Conservation (phyloP, 768 basidiomycete genomes). For the Kwoniella europaea region DNA sequence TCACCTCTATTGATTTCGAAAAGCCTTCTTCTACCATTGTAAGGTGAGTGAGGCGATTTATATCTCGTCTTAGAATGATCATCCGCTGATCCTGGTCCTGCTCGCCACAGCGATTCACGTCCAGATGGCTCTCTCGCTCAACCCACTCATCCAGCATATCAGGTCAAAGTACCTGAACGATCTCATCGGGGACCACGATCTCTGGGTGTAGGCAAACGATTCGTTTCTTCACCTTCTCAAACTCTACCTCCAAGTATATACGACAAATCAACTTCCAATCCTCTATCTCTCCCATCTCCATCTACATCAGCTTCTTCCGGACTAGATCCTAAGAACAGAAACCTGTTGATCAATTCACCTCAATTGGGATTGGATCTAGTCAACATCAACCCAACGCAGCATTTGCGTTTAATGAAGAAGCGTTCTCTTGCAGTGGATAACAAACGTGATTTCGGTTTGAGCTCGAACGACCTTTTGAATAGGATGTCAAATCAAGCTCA, state of each 20-base stretch:
- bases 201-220: slow-evolving; percentile 24
- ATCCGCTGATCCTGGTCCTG: too few relatives aligned
- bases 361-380: slow-evolving; percentile 24
- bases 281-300: slow-evolving; percentile 15
- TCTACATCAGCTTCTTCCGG: not conserved
- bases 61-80: not conserved
- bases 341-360: slow-evolving; percentile 23
- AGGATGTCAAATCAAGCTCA: not conserved
- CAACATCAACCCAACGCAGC: slow-evolving; percentile 28
- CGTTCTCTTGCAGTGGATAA: slow-evolving; percentile 7
- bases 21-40: not conserved
- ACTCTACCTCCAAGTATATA: slow-evolving; percentile 31
- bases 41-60: not conserved
- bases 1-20: slow-evolving; percentile 7
- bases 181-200: slow-evolving; percentile 27
- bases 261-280: slow-evolving; percentile 26
- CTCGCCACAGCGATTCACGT: not conserved
- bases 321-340: not conserved
- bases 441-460: slow-evolving; percentile 15
- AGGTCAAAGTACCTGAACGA: slow-evolving; percentile 3
- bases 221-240: slow-evolving; percentile 22
- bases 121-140: not conserved
- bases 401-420: slow-evolving; percentile 28
- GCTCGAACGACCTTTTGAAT: slow-evolving; percentile 10
- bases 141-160: slow-evolving; percentile 17